Percentiles rank a stretch among this genome's conserved stretches.
Conservation (phyloP, 2,329 filamentous ascomycete genomes). For the Phialemoniopsis sp. region DNA sequence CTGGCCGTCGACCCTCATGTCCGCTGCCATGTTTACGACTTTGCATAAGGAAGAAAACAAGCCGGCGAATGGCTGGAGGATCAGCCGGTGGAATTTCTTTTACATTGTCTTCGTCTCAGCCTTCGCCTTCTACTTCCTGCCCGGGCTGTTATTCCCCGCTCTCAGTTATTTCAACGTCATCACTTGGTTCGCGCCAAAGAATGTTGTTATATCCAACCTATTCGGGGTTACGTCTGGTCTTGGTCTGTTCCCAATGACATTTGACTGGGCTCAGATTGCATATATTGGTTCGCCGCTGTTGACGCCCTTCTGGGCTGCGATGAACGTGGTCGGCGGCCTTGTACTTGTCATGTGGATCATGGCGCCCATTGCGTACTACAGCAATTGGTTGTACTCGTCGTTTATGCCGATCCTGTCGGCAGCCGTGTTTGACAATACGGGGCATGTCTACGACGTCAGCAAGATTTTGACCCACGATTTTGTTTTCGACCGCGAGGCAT, state of each 20-base stretch:
- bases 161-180: conserved; percentile 86
- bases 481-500: conserved; percentile 72
- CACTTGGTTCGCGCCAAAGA: conserved; percentile 84
- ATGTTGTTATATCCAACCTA: conserved; percentile 79
- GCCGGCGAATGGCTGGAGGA: conserved; percentile 75
- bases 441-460: conserved; percentile 74
- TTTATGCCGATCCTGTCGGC: conserved; percentile 86
- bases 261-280: conserved; percentile 89
- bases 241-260: conserved; percentile 79
- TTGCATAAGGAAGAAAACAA: conserved; percentile 83
- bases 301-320: conserved; percentile 81
- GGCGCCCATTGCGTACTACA: conserved; percentile 76
- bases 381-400: conserved; percentile 73
- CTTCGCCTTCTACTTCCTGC: conserved; percentile 81
- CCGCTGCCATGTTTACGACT: conserved; percentile 83
- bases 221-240: conserved; percentile 84
- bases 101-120: conserved; percentile 65
- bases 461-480: conserved; percentile 76
- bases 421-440: conserved; percentile 81
- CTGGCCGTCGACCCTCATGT: conserved; percentile 85
- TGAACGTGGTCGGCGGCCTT: conserved; percentile 78
- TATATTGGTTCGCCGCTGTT: conserved; percentile 82
- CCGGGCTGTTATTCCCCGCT: conserved; percentile 76
- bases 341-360: conserved; percentile 82
- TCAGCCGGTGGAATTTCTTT: conserved; percentile 83